Conservation (phyloP, 768 basidiomycete species). For the Pleurotus ostreatus region DNA sequence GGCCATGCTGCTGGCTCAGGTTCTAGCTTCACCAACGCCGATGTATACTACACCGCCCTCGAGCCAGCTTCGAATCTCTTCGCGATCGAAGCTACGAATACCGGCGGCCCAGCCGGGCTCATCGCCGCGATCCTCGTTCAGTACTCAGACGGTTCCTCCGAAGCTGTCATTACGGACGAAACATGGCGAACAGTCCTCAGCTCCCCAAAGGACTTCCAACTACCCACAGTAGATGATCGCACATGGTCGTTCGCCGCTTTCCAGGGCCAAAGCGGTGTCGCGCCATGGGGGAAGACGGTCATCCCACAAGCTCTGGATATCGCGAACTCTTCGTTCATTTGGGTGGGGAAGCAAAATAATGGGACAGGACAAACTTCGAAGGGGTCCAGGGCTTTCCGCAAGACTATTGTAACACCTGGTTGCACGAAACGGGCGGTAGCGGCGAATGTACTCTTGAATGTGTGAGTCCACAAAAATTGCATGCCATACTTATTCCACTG, state of each 20-base stretch:
- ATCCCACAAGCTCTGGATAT: not conserved
- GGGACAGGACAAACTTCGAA: not conserved
- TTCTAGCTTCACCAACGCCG: slow-evolving; percentile 15
- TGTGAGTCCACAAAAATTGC: not conserved
- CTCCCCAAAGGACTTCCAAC: slow-evolving; percentile 1
- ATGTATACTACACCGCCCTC: slow-evolving; percentile 19
- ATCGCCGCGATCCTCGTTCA: slow-evolving; percentile 17
- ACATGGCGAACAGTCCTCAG: slow-evolving; percentile 17
- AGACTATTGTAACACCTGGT: slow-evolving; percentile 4
- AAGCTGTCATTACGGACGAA: slow-evolving; percentile 17
- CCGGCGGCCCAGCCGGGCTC: slow-evolving; percentile 22
- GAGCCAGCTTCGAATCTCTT: slow-evolving; percentile 18
- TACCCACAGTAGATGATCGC: not conserved
- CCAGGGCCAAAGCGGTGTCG: not conserved
- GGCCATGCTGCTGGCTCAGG: slow-evolving; percentile 20
- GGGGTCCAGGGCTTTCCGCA: not conserved
- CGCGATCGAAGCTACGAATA: slow-evolving; percentile 26
- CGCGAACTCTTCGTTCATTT: not conserved
- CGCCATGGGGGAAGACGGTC: not conserved
- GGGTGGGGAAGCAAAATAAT: not conserved
- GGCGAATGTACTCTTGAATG: slow-evolving; percentile 2
- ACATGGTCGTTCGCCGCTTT: not conserved
- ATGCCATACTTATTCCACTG: not conserved
- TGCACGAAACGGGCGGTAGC: not conserved
- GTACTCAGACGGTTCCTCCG: slow-evolving; percentile 19